phyloP scores from a whole-genome alignment of 2,329 filamentous ascomycete genomes.

The Cercospora zeina region DNA sequence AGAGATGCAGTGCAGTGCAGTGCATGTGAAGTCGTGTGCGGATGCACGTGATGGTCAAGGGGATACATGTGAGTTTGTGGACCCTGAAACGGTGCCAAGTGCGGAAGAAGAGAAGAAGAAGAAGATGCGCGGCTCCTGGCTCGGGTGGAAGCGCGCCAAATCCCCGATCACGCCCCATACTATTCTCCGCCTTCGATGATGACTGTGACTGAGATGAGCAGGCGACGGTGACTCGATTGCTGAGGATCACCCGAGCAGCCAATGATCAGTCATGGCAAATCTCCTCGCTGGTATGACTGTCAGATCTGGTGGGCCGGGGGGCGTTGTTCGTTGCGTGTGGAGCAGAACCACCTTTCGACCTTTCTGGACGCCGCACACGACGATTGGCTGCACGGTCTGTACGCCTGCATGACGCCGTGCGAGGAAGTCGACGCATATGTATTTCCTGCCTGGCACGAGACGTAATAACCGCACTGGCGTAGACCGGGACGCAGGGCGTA shows the following conservation, averaged over 20 bases:
- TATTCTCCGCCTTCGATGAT: background rate
- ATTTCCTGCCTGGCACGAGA: background rate
- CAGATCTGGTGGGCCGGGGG: conserved; percentile 10
- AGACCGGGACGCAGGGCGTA: too few relatives aligned
- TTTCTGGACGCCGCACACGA: background rate
- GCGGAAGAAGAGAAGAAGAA: too few relatives aligned
- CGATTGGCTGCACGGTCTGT: background rate
- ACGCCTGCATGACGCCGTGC: background rate
- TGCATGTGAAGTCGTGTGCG: too few relatives aligned
- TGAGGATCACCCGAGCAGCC: background rate
- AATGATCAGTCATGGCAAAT: background rate
- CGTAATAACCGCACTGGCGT: too few relatives aligned
- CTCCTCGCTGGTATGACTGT: background rate
- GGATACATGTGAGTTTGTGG: too few relatives aligned
- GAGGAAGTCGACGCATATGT: background rate
- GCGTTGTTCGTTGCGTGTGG: conserved; percentile 3
- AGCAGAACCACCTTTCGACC: background rate
- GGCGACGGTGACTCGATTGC: too few relatives aligned
- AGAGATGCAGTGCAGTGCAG: too few relatives aligned
- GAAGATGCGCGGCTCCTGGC: conserved; percentile 1
- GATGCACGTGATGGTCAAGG: too few relatives aligned
- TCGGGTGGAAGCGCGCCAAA: conserved; percentile 1
- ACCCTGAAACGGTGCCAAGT: too few relatives aligned
- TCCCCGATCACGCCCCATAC: conserved; percentile 1
- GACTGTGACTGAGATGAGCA: background rate